Conservation (phyloP, 2,329 filamentous ascomycete genomes). For the Aureobasidium melanogenum region DNA sequence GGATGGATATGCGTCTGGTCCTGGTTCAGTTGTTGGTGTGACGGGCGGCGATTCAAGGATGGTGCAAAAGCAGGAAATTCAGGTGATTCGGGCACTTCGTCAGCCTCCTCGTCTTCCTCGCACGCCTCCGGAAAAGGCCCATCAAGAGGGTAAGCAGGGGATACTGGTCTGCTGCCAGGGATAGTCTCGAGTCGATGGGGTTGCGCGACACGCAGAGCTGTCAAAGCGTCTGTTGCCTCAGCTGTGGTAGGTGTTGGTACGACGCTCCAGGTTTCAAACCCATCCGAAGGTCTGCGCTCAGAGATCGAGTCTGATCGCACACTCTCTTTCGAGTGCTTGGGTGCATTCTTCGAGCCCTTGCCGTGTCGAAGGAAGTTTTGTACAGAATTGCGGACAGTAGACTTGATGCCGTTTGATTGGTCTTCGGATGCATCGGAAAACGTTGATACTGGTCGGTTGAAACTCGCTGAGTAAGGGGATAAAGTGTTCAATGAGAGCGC, state of each 20-base stretch:
- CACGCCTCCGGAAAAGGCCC: conserved; percentile 30
- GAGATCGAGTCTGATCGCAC: conserved; percentile 24
- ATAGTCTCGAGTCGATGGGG: conserved; percentile 60
- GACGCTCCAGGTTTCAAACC: conserved; percentile 65
- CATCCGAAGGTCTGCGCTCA: conserved; percentile 39
- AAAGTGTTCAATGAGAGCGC: background rate
- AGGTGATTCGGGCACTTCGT: conserved; percentile 2
- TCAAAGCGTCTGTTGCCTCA: conserved; percentile 29
- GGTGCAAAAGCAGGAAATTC: conserved; percentile 9
- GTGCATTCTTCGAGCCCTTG: background rate
- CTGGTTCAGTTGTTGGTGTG: conserved; percentile 17
- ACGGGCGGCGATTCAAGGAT: conserved; percentile 15
- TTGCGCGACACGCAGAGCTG: conserved; percentile 22
- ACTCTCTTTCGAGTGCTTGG: background rate
- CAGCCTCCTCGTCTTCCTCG: conserved; percentile 12
- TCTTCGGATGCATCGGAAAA: conserved; percentile 13
- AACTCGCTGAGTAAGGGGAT: conserved; percentile 7
- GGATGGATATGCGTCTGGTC: conserved; percentile 68
- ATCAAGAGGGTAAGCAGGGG: conserved; percentile 53
- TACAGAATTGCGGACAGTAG: conserved; percentile 20
- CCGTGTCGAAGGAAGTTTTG: conserved; percentile 36
- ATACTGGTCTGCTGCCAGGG: conserved; percentile 56
- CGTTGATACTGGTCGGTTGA: conserved; percentile 16
- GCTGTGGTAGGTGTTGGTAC: conserved; percentile 49
- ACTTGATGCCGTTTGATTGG: conserved; percentile 15